Base-by-base conservation (phyloP, 257 asterid genomes). In the Lycium ferocissimum region DNA sequence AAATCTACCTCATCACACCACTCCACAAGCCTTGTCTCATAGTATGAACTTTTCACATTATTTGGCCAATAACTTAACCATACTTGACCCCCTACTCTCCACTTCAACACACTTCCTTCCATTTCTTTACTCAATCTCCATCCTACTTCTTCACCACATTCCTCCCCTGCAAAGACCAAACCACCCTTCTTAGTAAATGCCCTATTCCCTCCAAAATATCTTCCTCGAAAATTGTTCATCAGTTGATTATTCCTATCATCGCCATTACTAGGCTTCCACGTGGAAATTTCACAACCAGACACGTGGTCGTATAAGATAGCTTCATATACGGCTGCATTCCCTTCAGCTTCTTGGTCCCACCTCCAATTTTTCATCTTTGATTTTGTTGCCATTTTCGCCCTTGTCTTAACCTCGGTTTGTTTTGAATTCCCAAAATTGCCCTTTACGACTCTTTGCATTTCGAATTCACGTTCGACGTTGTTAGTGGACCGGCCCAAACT, bases 1-100 rank as follows among this genome's bases (percentile, higher is more conserved):
- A 95, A 85, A 88, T 95, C 98, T 47, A 95, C 95, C 88, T 95
- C 99, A 14, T 94, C 98, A 72, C 97, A 94, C 98, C 99, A 95
- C 82, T 92, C 92, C 78, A 92, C 86, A 62, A 87, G 87, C 94
- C 97, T 90, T 1, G 98, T 94, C 89, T 95, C 99, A 71, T 85
- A 87, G 67, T 88, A 90, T 1, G 92, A 84, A 75, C 88, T 85
- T 4, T 43, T 84, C 0, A 92, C 88, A 43, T 92, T 91, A 84
- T 90, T 92, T 8, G 99, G 96, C 92, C 86, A 91, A 89, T 94
- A 95, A 72, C 91, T 95, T 82, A 95, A 9, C 97, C 99, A 95
- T 78, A 93, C 90, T 84, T 92, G 84, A 72, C 93, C 97, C 45
- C 98, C 99, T 15, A 95, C 90, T 84, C 97, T 94, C 97, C 98